Base-by-base conservation (phyloP, 495 filamentous ascomycete genomes). In the Penicillium longicatenatum region DNA sequence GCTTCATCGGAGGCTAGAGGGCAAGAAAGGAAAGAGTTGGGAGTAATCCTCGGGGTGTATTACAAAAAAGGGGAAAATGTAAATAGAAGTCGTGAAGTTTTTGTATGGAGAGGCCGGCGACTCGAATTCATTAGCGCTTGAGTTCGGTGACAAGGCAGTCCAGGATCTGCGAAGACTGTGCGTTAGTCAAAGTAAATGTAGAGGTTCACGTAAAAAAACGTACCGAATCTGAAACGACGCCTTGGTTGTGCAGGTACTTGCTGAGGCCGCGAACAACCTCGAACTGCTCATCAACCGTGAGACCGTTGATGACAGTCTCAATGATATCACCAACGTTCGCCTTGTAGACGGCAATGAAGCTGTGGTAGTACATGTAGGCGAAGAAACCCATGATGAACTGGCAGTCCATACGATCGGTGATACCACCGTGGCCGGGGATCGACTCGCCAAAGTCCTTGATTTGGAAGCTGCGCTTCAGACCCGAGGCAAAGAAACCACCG, bases 321-420 rank as follows among this genome's bases (percentile, higher is more conserved):
- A 99, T 88, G 30, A 98, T 87, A 49, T 85, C 85, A 4, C 92
- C 93, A 12, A 95, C 87, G 54, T 79, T 89, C 9, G 89, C 85
- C 64, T 88, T 89, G 75, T 93, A 85, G 17, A 90, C 79, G 9
- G 93, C 93, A 68, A 99, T 94, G 71, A 99, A 99, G 66, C 91
- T 93, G 72, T 96, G 91, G 75, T 94, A 98, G 75, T 99, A 99
- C 81, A 99, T 90, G 75, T 89, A 98, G 12, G 95, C 85, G 65
- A 99, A 98, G 79, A 97, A 91, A 10, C 95, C 95, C 95, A 99
- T 99, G 77, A 97, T 98, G 77, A 97, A 97, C 69, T 99, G 95
- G 75, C 95, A 99, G 67, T 99, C 95, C 95, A 99, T 98, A 22
- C 95, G 87, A 71, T 99, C 95, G 7, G 95, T 99, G 74, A 99